Evolutionary conservation across 1,284 basidiomycete genomes (phyloP).

Genomic region (Chiua sp.): DNA sequence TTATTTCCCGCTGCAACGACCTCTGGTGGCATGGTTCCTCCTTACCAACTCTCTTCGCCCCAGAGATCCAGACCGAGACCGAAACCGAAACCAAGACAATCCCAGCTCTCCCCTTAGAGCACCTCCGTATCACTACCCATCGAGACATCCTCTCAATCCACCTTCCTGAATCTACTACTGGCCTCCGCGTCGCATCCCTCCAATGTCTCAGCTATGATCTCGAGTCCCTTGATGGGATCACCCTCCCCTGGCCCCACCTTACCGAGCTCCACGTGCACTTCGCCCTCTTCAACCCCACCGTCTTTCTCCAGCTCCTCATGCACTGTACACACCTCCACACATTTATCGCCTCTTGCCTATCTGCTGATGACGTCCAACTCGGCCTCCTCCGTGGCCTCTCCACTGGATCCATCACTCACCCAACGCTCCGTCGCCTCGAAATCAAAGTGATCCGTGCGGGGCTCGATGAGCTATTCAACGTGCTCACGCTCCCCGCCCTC

Average conservation of each 20-base stretch:
- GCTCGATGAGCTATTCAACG: constrained; percentile 23
- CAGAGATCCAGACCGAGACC: neutral
- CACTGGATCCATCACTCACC: constrained; percentile 23
- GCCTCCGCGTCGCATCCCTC: constrained; percentile 25
- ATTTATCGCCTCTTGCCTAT: constrained; percentile 30
- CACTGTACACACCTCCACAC: constrained; percentile 28
- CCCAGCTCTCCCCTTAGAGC: constrained; percentile 17
- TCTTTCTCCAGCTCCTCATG: constrained; percentile 31
- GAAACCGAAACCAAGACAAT: neutral
- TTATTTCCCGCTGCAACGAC: constrained; percentile 28
- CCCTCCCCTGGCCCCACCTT: constrained; percentile 32
- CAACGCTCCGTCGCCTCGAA: constrained; percentile 29
- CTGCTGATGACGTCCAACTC: constrained; percentile 21
- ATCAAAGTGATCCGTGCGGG: constrained; percentile 35
- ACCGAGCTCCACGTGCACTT: constrained; percentile 36
- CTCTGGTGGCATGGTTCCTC: constrained; percentile 41
- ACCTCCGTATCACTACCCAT: constrained; percentile 29
- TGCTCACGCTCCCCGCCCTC: constrained; percentile 30
- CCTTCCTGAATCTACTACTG: constrained; percentile 21
- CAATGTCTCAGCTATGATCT: constrained; percentile 29
- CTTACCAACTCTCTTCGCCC: constrained; percentile 24
- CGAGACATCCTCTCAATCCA: constrained; percentile 19
- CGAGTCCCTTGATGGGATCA: constrained; percentile 27
- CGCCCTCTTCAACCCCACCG: constrained; percentile 25
- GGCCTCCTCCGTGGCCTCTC: constrained; percentile 10